Percentiles rank a stretch among this genome's conserved stretches.
These are phyloP conservation scores for Serendipita sp. DNA, from an alignment of 768 basidiomycete species.

Conservation along the genomic window DNA sequence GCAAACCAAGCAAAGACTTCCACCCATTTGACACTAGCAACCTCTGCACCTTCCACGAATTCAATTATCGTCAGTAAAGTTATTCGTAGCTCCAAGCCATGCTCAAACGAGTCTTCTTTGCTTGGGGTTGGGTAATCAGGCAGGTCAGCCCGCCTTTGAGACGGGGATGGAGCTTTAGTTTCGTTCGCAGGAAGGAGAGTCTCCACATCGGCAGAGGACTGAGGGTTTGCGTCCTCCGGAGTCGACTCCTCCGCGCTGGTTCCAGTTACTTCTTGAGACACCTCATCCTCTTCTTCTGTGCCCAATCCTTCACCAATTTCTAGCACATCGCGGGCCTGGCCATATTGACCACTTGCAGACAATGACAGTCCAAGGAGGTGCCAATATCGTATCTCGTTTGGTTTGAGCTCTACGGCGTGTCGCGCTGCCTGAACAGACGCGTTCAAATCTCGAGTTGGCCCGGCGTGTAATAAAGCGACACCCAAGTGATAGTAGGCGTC, in stretches of 20 bases:
- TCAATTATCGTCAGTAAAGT: conserved; percentile 71
- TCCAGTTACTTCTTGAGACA: not conserved
- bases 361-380: conserved; percentile 76
- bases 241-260: not conserved
- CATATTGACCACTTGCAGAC: conserved; percentile 66
- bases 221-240: not conserved
- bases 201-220: not conserved
- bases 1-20: conserved; percentile 82
- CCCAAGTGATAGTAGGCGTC: conserved; percentile 65
- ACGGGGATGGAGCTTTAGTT: conserved; percentile 25
- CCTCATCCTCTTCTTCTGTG: conserved; percentile 25
- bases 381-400: conserved; percentile 57
- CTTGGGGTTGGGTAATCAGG: conserved; percentile 37
- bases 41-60: conserved; percentile 70
- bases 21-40: conserved; percentile 64
- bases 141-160: conserved; percentile 29
- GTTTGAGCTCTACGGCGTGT: conserved; percentile 52
- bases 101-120: conserved; percentile 49
- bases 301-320: conserved; percentile 58
- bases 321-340: conserved; percentile 55
- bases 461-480: conserved; percentile 48
- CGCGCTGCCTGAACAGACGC: conserved; percentile 53
- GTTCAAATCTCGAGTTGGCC: conserved; percentile 48
- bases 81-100: conserved; percentile 72
- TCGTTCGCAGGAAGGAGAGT: conserved; percentile 21